These are phyloP conservation scores for Pestalotiopsis sp. DNA, from an alignment of 2,329 filamentous ascomycete genomes.

Conservation along the genomic window DNA sequence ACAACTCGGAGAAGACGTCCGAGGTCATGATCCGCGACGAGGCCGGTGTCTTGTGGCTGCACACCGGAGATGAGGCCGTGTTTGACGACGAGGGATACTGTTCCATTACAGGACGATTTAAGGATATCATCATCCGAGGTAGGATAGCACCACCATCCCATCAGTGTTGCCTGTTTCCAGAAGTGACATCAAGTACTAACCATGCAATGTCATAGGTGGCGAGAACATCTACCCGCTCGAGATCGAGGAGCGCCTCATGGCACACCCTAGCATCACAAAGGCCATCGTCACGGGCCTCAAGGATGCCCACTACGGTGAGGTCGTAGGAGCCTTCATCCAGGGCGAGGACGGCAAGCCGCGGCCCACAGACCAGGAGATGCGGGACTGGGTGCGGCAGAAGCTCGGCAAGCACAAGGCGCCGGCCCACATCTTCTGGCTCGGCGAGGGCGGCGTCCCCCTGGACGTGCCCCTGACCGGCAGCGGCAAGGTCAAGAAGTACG, in stretches of 20 bases:
- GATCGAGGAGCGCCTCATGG: conserved; percentile 71
- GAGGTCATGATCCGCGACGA: conserved; percentile 56
- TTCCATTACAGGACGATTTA: conserved; percentile 72
- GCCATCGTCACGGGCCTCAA: conserved; percentile 71
- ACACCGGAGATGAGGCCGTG: conserved; percentile 70
- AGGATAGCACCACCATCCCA: conserved; percentile 17
- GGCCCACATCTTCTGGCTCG: conserved; percentile 74
- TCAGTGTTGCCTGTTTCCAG: neutral
- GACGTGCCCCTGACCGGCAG: conserved; percentile 68
- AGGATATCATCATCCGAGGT: conserved; percentile 78
- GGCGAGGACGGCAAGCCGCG: conserved; percentile 28
- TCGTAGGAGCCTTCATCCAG: conserved; percentile 66
- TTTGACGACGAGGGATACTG: conserved; percentile 71
- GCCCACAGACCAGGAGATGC: conserved; percentile 55
- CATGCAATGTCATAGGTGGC: conserved; percentile 46
- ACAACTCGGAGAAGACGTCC: conserved; percentile 73
- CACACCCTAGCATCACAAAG: conserved; percentile 60
- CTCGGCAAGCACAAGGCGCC: conserved; percentile 71
- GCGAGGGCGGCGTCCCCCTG: conserved; percentile 55
- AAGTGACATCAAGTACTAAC: neutral
- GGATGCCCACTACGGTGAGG: conserved; percentile 71
- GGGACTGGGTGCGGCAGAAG: conserved; percentile 60
- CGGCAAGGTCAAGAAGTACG: conserved; percentile 69
- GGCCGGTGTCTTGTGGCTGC: conserved; percentile 58
- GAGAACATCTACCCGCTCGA: conserved; percentile 76